Percentiles rank a stretch among this genome's conserved stretches.
These are phyloP conservation scores for Maudiozyma turicensis DNA, from an alignment of 805 yeast genomes.

Conservation along the genomic window DNA sequence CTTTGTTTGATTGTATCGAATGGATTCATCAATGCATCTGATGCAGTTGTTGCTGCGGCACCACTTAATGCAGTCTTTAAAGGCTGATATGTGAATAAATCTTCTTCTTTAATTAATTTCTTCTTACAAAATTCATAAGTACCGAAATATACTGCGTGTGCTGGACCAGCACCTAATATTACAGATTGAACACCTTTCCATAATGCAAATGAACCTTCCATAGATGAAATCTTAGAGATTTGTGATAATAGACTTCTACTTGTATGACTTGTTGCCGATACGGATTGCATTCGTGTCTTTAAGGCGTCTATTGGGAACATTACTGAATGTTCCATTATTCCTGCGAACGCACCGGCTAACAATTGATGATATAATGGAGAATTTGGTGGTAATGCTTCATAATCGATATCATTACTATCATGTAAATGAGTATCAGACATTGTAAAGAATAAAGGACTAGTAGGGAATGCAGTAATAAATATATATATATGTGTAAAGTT, in stretches of 20 bases:
- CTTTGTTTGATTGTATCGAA: constrained; percentile 94
- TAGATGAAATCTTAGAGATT: constrained; percentile 65
- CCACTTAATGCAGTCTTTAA: constrained; percentile 83
- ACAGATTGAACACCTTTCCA: constrained; percentile 95
- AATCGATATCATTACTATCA: constrained; percentile 48
- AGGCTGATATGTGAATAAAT: constrained; percentile 48
- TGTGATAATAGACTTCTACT: constrained; percentile 43
- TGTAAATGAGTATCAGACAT: not conserved
- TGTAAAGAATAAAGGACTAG: not conserved
- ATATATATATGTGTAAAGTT: no score
- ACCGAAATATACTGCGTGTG: constrained; percentile 92
- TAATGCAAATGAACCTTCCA: constrained; percentile 80
- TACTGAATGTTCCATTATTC: constrained; percentile 96
- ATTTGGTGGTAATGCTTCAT: constrained; percentile 82
- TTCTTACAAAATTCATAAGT: constrained; percentile 72
- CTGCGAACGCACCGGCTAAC: constrained; percentile 98
- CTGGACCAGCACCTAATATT: constrained; percentile 95
- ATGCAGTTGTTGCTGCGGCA: constrained; percentile 80
- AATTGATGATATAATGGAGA: constrained; percentile 79
- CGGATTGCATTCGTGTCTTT: constrained; percentile 83
- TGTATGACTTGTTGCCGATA: not conserved
- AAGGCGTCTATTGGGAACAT: constrained; percentile 96
- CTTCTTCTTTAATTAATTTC: constrained; percentile 26
- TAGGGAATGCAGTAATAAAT: not conserved
- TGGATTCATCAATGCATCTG: constrained; percentile 96